These are phyloP conservation scores for Fraxinus sp. DNA, from an alignment of 305 asterid species.

Conservation along the genomic window DNA sequence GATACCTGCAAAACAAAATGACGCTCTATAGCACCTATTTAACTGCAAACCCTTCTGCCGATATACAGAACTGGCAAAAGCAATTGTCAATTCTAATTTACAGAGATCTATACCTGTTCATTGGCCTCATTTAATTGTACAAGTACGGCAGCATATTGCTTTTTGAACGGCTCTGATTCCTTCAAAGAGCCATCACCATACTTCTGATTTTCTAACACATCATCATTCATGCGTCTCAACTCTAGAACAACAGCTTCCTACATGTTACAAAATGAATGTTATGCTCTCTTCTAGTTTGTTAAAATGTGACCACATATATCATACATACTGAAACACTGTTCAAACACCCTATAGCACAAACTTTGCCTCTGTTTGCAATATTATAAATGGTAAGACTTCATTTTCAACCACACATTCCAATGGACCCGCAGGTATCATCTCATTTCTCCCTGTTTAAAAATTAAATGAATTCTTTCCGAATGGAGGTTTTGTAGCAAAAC, in stretches of 20 bases:
- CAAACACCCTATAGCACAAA: not conserved
- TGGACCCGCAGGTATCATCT: not conserved
- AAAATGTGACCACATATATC: constrained; percentile 6
- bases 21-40: constrained; percentile 1
- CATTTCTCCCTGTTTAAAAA: not conserved
- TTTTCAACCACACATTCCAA: not conserved
- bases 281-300: constrained; percentile 18
- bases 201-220: constrained; percentile 54
- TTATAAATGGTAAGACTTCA: not conserved
- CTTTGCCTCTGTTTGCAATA: not conserved
- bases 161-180: constrained; percentile 38
- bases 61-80: constrained; percentile 1
- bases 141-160: constrained; percentile 43
- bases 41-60: constrained; percentile 12
- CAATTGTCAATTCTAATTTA: constrained; percentile 6
- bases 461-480: not conserved
- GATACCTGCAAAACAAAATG: constrained; percentile 55
- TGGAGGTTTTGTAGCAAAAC: not conserved
- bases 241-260: constrained; percentile 85
- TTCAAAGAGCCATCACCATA: constrained; percentile 30
- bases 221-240: constrained; percentile 77
- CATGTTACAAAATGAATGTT: constrained; percentile 25
- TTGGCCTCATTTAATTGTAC: constrained; percentile 36
- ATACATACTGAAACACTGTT: not conserved
- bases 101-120: constrained; percentile 39